These are phyloP conservation scores for Nannizzia gypsea DNA, from an alignment of 2,329 filamentous ascomycete species.

Conservation along the genomic window DNA sequence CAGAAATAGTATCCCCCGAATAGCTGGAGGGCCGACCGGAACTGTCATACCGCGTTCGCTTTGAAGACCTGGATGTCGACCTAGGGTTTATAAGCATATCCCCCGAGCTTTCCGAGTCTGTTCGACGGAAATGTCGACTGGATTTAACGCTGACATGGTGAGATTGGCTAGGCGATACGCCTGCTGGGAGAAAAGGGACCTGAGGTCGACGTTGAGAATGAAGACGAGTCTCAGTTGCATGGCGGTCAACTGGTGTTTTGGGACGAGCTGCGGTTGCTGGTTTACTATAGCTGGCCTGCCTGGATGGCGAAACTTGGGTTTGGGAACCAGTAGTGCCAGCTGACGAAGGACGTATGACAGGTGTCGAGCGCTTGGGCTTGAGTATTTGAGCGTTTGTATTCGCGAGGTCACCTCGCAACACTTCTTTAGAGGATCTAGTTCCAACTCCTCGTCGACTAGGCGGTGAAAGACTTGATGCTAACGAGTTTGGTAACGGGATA, in stretches of 20 bases:
- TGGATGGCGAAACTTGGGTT: slow-evolving; percentile 29
- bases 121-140: slow-evolving; percentile 60
- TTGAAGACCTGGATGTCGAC: slow-evolving; percentile 31
- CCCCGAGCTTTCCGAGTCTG: slow-evolving; percentile 62
- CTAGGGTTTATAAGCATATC: slow-evolving; percentile 38
- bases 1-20: slow-evolving; percentile 40
- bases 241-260: slow-evolving; percentile 60
- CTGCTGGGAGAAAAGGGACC: slow-evolving; percentile 68
- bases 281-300: slow-evolving; percentile 27
- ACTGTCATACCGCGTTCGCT: slow-evolving; percentile 36
- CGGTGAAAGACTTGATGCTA: slow-evolving; percentile 46
- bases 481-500: slow-evolving; percentile 49
- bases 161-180: slow-evolving; percentile 59
- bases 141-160: slow-evolving; percentile 66
- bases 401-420: slow-evolving; percentile 35
- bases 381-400: slow-evolving; percentile 45
- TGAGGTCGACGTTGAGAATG: slow-evolving; percentile 45
- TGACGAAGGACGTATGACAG: slow-evolving; percentile 38
- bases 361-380: slow-evolving; percentile 50
- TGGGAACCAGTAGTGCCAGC: slow-evolving; percentile 19
- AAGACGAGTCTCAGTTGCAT: slow-evolving; percentile 27
- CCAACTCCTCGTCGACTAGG: slow-evolving; percentile 51
- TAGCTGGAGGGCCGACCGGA: slow-evolving; percentile 33
- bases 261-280: slow-evolving; percentile 37
- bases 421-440: slow-evolving; percentile 26